Evolutionary conservation across 495 filamentous ascomycete genomes (phyloP).

Genomic region (Cryomyces minteri): DNA sequence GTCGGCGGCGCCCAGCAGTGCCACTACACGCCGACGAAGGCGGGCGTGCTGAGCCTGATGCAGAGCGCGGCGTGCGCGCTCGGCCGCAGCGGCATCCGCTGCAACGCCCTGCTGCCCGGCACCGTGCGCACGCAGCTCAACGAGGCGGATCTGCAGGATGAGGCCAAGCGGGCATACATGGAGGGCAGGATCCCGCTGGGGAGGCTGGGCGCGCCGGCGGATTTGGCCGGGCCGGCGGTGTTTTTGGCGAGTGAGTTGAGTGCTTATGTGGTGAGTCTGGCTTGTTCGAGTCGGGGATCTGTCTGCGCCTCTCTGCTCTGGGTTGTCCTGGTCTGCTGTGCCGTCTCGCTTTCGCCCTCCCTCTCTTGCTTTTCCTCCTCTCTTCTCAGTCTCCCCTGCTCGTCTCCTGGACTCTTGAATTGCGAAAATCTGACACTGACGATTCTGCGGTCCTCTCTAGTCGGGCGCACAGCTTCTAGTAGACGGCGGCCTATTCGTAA

Average conservation of each 20-base stretch:
- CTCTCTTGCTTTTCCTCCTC: too few relatives aligned
- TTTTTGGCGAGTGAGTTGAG: conserved; percentile 56
- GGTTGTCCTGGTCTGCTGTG: neutral
- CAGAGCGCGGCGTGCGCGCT: conserved; percentile 67
- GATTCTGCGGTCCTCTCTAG: conserved; percentile 14
- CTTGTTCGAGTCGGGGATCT: neutral
- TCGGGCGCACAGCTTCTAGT: conserved; percentile 74
- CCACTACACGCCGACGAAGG: conserved; percentile 88
- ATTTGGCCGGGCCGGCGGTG: conserved; percentile 70
- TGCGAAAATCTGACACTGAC: neutral
- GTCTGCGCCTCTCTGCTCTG: neutral
- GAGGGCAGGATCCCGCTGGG: conserved; percentile 71
- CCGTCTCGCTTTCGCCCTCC: too few relatives aligned
- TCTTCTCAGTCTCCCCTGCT: too few relatives aligned
- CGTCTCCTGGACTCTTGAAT: too few relatives aligned
- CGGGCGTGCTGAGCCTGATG: conserved; percentile 67
- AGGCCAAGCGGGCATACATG: conserved; percentile 64
- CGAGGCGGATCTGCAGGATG: conserved; percentile 55
- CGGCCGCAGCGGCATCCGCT: conserved; percentile 57
- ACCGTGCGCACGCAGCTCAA: conserved; percentile 78
- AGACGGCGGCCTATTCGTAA: conserved; percentile 63
- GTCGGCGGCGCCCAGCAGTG: conserved; percentile 67
- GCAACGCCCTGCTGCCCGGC: conserved; percentile 73
- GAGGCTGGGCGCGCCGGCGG: conserved; percentile 43
- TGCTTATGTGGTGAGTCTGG: conserved; percentile 18